Percentiles rank a stretch among this genome's conserved stretches.
phyloP scores from a whole-genome alignment of 257 asterid genomes.

The Salvia miltiorrhiza region DNA sequence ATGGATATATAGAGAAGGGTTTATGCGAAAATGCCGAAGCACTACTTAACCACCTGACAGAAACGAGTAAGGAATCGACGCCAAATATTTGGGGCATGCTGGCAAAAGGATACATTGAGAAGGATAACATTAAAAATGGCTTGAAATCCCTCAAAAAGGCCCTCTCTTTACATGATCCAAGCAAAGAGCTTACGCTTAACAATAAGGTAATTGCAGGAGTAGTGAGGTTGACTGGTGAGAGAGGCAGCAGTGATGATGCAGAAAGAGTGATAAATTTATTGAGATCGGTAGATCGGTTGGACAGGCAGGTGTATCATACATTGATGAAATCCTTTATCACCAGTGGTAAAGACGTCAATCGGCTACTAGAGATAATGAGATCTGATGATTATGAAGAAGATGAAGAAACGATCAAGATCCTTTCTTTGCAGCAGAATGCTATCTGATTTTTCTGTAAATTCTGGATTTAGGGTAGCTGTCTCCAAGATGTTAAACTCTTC shows the following conservation, averaged over 20 bases:
- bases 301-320: slow-evolving; percentile 38
- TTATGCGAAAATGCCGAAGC: slow-evolving; percentile 56
- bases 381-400: slow-evolving; percentile 43
- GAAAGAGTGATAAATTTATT: slow-evolving; percentile 31
- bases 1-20: slow-evolving; percentile 48
- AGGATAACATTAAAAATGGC: slow-evolving; percentile 43
- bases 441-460: slow-evolving; percentile 3
- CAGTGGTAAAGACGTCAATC: slow-evolving; percentile 38
- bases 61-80: slow-evolving; percentile 34
- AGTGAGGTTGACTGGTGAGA: slow-evolving; percentile 39
- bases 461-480: neutral
- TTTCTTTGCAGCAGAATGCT: slow-evolving; percentile 23
- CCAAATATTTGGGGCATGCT: slow-evolving; percentile 55
- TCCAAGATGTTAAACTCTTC: neutral
- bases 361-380: slow-evolving; percentile 37
- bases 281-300: slow-evolving; percentile 29
- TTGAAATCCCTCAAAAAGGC: slow-evolving; percentile 48
- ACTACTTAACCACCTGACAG: slow-evolving; percentile 40
- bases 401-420: slow-evolving; percentile 46
- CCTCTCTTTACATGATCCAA: slow-evolving; percentile 28
- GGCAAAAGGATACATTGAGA: slow-evolving; percentile 57
- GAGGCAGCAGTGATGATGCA: slow-evolving; percentile 36
- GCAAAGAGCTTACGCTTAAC: slow-evolving; percentile 35
- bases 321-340: slow-evolving; percentile 34
- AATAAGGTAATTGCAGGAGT: slow-evolving; percentile 31